These are phyloP conservation scores for Ogataea neopini DNA, from an alignment of 805 yeast genomes.

Conservation along the genomic window DNA sequence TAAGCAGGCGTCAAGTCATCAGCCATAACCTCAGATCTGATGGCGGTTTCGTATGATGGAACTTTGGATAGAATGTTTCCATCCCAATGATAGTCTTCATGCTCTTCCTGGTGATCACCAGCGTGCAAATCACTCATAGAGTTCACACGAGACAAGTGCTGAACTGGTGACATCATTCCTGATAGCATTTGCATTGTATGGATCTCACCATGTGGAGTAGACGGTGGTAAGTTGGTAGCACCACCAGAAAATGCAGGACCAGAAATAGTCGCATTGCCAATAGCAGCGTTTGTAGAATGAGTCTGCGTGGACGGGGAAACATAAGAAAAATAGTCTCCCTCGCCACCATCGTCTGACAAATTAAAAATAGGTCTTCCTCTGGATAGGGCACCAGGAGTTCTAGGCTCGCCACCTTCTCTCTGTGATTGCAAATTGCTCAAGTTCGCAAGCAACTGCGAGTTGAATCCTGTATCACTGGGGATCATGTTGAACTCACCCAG, in stretches of 20 bases:
- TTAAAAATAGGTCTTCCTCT: constrained; percentile 33
- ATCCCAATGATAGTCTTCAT: constrained; percentile 18
- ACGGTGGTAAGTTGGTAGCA: constrained; percentile 13
- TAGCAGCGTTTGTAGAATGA: neutral
- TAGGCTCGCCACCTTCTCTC: constrained; percentile 43
- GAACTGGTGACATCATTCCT: constrained; percentile 53
- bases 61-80: constrained; percentile 50
- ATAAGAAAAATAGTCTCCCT: constrained; percentile 35
- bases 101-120: constrained; percentile 13
- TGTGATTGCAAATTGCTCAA: constrained; percentile 52
- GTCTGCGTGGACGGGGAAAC: constrained; percentile 1
- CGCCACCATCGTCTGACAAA: constrained; percentile 23
- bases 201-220: constrained; percentile 13
- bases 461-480: constrained; percentile 26
- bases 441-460: constrained; percentile 47
- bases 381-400: constrained; percentile 9
- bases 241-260: constrained; percentile 28
- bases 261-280: constrained; percentile 12
- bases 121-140: constrained; percentile 40
- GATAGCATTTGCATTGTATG: constrained; percentile 29
- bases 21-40: constrained; percentile 50
- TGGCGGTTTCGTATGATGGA: constrained; percentile 83
- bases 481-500: constrained; percentile 30
- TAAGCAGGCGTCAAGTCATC: constrained; percentile 74
- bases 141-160: constrained; percentile 58